These are phyloP conservation scores for Candida coquimbonensis DNA, from an alignment of 805 yeast species.

Conservation along the genomic window DNA sequence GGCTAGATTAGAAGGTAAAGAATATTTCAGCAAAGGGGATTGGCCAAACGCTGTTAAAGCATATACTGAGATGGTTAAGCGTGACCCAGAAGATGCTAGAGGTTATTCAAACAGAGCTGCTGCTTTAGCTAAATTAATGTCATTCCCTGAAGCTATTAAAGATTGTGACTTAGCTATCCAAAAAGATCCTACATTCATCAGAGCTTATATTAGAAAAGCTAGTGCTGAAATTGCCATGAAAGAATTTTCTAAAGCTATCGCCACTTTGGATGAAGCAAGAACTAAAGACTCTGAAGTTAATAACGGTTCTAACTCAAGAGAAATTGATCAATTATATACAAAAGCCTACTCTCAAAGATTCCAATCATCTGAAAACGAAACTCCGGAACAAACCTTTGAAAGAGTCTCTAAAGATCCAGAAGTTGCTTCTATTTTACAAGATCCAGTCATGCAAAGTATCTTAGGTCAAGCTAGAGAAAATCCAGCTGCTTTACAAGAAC, in stretches of 20 bases:
- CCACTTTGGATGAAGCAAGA: conserved; percentile 75
- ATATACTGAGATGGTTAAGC: conserved; percentile 90
- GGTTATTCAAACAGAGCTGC: conserved; percentile 99
- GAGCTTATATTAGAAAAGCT: conserved; percentile 97
- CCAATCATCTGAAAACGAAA: conserved; percentile 70
- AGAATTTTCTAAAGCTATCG: conserved; percentile 76
- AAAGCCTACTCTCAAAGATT: conserved; percentile 79
- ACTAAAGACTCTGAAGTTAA: conserved; percentile 58
- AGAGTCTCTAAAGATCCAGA: conserved; percentile 93
- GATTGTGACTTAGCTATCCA: conserved; percentile 89
- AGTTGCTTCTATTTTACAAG: conserved; percentile 79
- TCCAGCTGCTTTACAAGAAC: conserved; percentile 96
- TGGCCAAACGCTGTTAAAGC: conserved; percentile 97
- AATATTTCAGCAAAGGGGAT: conserved; percentile 79
- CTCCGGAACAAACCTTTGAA: conserved; percentile 89
- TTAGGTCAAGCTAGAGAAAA: conserved; percentile 88
- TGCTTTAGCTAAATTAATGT: conserved; percentile 86
- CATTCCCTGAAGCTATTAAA: conserved; percentile 92
- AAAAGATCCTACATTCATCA: conserved; percentile 80
- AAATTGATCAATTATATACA: conserved; percentile 74
- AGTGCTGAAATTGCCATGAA: conserved; percentile 86
- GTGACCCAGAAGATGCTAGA: conserved; percentile 95
- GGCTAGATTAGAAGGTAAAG: conserved; percentile 91
- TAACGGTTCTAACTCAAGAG: conserved; percentile 55
- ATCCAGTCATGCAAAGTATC: conserved; percentile 94